Evolutionary conservation across 345 rosid genomes (phyloP), one percentile per base, ranked within the genome.

Genomic region (Populus nigra): DNA sequence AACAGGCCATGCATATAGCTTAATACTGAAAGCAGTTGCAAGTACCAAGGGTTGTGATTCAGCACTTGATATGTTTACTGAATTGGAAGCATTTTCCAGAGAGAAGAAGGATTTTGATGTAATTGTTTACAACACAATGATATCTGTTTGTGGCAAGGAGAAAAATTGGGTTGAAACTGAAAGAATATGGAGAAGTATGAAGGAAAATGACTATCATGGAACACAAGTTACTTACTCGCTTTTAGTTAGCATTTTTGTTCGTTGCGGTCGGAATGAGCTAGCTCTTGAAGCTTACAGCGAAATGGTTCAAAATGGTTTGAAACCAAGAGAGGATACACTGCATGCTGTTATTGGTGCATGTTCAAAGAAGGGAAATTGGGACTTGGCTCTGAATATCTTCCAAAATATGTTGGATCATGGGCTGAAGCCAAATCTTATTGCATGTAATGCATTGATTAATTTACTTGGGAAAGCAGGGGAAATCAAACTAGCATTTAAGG

Each of bases 271-370:
- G 66, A 79, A 83, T 10, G 92, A 89, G 36, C 82, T 90, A 47
- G 98, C 98, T 0, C 77, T 91, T 73, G 93, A 89, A 85, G 92
- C 92, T 43, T 91, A 93, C 38, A 70, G 78, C 39, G 97, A 93
- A 80, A 90, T 94, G 97, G 57, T 89, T 65, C 79, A 67, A 70
- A 86, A 76, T 75, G 83, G 87, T 8, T 27, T 90, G 25, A 73
- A 76, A 84, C 88, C 93, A 3, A 80, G 87, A 38, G 84, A 75
- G 65, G 95, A 94, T 79, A 74, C 86, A 47, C 87, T 85, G 84
- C 89, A 88, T 39, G 94, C 92, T 5, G 66, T 89, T 62, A 90
- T 93, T 74, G 86, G 85, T 25, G 89, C 90, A 7, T 89, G 86
- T 69, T 50, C 88, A 12, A 91, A 89, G 81, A 94, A 90, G 76